Conservation (phyloP, 1,139 yeast species). For the Arxiozyma bovina region DNA sequence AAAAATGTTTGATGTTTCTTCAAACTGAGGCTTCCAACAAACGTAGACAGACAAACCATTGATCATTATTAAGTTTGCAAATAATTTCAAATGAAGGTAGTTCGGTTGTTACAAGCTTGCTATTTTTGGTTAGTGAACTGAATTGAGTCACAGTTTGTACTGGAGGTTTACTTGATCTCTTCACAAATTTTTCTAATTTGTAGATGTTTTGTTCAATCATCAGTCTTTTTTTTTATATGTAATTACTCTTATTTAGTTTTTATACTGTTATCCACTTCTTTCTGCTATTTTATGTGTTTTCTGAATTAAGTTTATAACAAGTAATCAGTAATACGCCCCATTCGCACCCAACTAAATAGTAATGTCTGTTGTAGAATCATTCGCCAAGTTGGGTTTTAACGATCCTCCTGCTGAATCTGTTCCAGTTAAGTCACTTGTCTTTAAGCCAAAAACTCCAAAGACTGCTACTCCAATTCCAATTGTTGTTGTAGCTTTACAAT, state of each 20-base stretch:
- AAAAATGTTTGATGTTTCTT: neutral
- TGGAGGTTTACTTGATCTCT: neutral
- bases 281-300: no score
- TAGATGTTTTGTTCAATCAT: no score
- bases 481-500: conserved; percentile 64
- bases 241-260: no score
- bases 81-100: no score
- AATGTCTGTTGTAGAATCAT: conserved; percentile 54
- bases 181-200: neutral
- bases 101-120: neutral
- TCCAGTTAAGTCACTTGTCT: conserved; percentile 66
- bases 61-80: no score
- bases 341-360: neutral
- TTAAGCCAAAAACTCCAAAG: conserved; percentile 88
- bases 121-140: no score
- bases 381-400: conserved; percentile 47
- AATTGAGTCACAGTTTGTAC: neutral
- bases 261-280: no score
- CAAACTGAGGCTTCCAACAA: neutral
- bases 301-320: no score
- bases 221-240: neutral
- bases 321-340: neutral
- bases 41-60: neutral
- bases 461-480: conserved; percentile 75
- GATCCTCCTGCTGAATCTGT: conserved; percentile 37